Percentiles rank a stretch among this genome's conserved stretches.
Conservation (phyloP, 306 rosid genomes). For the Pachyrhizus erosus region DNA sequence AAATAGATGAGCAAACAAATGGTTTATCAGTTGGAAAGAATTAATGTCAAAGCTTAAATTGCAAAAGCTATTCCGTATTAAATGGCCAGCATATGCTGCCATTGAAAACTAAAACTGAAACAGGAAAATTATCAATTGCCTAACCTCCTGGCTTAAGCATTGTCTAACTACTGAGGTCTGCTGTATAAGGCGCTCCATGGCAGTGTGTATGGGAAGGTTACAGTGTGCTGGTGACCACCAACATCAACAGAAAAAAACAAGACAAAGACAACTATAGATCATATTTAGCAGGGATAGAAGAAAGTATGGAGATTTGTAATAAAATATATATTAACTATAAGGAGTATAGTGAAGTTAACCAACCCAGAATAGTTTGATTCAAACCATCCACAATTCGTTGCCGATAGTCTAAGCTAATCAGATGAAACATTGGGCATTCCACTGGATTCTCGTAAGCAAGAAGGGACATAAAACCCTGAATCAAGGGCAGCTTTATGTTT, state of each 20-base stretch:
- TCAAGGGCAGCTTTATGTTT: conserved; percentile 24
- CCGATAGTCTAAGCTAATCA: conserved; percentile 70
- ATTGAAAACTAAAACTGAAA: background rate
- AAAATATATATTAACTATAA: conserved; percentile 9
- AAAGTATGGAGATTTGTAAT: background rate
- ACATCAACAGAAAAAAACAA: conserved; percentile 6
- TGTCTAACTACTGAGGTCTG: conserved; percentile 78
- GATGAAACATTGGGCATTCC: conserved; percentile 82
- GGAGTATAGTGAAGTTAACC: conserved; percentile 37
- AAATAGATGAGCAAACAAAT: conserved; percentile 22
- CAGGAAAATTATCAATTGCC: conserved; percentile 52
- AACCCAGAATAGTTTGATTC: conserved; percentile 82
- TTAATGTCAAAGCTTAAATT: background rate
- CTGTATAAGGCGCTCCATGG: conserved; percentile 85
- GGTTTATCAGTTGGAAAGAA: conserved; percentile 13
- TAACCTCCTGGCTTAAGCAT: conserved; percentile 62
- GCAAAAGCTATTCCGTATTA: conserved; percentile 2
- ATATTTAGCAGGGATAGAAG: background rate
- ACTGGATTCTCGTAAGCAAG: conserved; percentile 90
- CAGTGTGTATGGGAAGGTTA: conserved; percentile 68
- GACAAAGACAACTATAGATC: background rate
- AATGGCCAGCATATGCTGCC: conserved; percentile 29
- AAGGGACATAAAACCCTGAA: conserved; percentile 84
- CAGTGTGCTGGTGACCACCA: conserved; percentile 65
- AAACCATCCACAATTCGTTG: conserved; percentile 77